Evolutionary conservation across 805 yeast species (phyloP).

Genomic region (Cyberlindnera suaveolens): DNA sequence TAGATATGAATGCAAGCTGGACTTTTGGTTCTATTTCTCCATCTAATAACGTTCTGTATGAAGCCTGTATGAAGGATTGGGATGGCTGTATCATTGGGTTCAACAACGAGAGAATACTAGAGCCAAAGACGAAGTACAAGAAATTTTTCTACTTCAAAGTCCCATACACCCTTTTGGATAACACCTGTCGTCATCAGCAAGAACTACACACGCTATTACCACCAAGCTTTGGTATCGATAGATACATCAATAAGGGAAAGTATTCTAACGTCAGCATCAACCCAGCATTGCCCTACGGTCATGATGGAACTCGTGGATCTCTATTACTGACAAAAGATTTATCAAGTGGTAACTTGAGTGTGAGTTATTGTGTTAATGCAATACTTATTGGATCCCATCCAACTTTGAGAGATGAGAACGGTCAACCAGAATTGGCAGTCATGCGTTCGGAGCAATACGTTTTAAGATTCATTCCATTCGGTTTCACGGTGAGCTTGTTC

Average conservation of each 20-base stretch:
- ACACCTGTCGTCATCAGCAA: slow-evolving; percentile 41
- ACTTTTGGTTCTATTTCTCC: slow-evolving; percentile 48
- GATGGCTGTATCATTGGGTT: slow-evolving; percentile 47
- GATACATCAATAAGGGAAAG: slow-evolving; percentile 24
- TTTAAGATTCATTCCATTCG: slow-evolving; percentile 35
- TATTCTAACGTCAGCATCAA: slow-evolving; percentile 28
- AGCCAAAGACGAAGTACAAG: slow-evolving; percentile 45
- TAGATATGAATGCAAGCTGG: slow-evolving; percentile 50
- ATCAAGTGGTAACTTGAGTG: slow-evolving; percentile 38
- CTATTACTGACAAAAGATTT: slow-evolving; percentile 49
- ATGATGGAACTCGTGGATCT: slow-evolving; percentile 42
- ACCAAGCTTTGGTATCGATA: slow-evolving; percentile 35
- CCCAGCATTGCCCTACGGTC: slow-evolving; percentile 42
- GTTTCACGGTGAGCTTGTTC: slow-evolving; percentile 23
- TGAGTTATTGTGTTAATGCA: slow-evolving; percentile 51
- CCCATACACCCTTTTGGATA: slow-evolving; percentile 48
- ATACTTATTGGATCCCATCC: slow-evolving; percentile 44
- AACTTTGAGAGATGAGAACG: slow-evolving; percentile 9
- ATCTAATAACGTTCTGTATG: slow-evolving; percentile 40
- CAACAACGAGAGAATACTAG: slow-evolving; percentile 40
- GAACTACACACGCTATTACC: slow-evolving; percentile 33
- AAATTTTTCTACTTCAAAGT: slow-evolving; percentile 54
- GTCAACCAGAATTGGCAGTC: slow-evolving; percentile 20
- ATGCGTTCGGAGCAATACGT: slow-evolving; percentile 31
- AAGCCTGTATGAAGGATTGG: slow-evolving; percentile 34